Percentiles rank a stretch among this genome's conserved stretches.
phyloP scores from a whole-genome alignment of 345 rosid species.

The Zanthoxylum bungeanum region DNA sequence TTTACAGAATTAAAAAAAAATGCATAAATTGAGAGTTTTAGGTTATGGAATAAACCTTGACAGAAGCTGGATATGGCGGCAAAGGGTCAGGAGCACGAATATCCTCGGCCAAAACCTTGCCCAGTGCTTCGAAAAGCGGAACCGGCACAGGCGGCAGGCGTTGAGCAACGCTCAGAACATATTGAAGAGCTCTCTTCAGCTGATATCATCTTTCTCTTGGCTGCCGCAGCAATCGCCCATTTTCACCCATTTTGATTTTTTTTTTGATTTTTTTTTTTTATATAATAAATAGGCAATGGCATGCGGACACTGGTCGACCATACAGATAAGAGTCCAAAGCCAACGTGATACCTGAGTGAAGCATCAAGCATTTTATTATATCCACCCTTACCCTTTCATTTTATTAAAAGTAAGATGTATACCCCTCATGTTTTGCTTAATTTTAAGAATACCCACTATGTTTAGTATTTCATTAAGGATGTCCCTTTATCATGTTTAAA shows the following conservation, averaged over 20 bases:
- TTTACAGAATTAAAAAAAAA: background rate
- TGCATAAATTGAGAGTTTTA: background rate
- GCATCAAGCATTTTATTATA: too few species aligned
- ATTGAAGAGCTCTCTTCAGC: conserved; percentile 62
- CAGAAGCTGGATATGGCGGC: conserved; percentile 94
- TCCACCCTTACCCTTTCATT: too few species aligned
- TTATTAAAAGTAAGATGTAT: too few species aligned
- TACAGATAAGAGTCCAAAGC: too few species aligned
- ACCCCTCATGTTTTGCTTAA: too few species aligned
- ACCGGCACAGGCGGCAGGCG: conserved; percentile 57
- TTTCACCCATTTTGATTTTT: conserved; percentile 24
- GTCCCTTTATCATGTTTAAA: too few species aligned
- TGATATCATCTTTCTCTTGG: conserved; percentile 45
- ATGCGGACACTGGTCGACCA: too few species aligned
- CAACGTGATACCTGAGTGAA: too few species aligned
- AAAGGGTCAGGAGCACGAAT: conserved; percentile 79
- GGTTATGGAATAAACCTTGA: conserved; percentile 45
- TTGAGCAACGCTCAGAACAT: conserved; percentile 51
- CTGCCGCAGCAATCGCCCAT: conserved; percentile 14
- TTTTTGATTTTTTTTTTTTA: too few species aligned
- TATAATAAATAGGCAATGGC: too few species aligned
- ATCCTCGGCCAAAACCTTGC: conserved; percentile 83
- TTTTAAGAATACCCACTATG: too few species aligned
- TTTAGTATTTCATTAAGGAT: too few species aligned
- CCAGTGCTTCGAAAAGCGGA: conserved; percentile 62